A percentile compares a stretch with the other conserved stretches of the same genome.
These are phyloP conservation scores for Ustilago trichophora DNA, from an alignment of 1,284 basidiomycete genomes.

Conservation along the genomic window DNA sequence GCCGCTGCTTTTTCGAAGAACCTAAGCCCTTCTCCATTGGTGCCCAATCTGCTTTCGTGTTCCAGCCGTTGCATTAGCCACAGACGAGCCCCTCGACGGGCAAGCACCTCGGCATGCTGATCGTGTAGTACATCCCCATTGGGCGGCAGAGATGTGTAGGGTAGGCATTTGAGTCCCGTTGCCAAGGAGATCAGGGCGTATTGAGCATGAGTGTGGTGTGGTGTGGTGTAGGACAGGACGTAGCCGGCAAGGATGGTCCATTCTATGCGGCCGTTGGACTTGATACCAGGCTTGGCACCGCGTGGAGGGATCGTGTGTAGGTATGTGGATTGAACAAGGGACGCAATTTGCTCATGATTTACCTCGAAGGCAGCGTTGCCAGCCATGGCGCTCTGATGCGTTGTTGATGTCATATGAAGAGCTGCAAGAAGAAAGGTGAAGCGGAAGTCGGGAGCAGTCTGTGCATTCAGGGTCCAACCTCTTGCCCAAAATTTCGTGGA, in stretches of 20 bases:
- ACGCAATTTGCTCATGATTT: conserved; percentile 28
- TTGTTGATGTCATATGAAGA: too few relatives aligned
- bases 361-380: background rate
- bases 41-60: conserved; percentile 47
- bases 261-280: conserved; percentile 39
- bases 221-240: conserved; percentile 19
- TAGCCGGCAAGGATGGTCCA: conserved; percentile 55
- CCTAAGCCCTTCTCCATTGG: background rate
- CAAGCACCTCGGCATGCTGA: conserved; percentile 87
- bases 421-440: too few relatives aligned
- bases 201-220: background rate
- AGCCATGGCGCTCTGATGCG: too few relatives aligned
- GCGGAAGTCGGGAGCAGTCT: too few relatives aligned
- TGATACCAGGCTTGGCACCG: conserved; percentile 42
- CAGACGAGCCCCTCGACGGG: conserved; percentile 78
- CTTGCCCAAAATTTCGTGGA: too few relatives aligned
- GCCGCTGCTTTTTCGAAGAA: conserved; percentile 8
- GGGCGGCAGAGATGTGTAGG: conserved; percentile 73
- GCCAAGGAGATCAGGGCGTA: conserved; percentile 73
- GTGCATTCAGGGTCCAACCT: conserved; percentile 16
- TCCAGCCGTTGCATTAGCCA: conserved; percentile 80
- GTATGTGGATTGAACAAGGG: conserved; percentile 18
- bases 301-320: conserved; percentile 18
- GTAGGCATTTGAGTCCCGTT: conserved; percentile 87
- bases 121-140: conserved; percentile 87